A percentile compares a stretch with the other conserved stretches of the same genome.
phyloP scores from a whole-genome alignment of 352 stramenopile species.

The Phytophthora sojae region DNA sequence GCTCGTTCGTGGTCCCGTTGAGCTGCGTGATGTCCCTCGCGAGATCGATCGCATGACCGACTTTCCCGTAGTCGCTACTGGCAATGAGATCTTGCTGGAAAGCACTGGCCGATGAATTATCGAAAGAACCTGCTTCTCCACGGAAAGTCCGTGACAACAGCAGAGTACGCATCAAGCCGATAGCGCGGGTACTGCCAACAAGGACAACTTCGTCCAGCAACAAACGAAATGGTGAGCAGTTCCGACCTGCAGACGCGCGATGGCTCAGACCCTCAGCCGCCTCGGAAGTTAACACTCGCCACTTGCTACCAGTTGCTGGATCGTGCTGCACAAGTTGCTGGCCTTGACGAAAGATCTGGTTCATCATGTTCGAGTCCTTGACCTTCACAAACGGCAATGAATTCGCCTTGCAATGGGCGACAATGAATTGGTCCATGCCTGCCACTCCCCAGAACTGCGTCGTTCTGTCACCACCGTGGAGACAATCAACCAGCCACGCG shows the following conservation, averaged over 20 bases:
- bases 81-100: constrained; percentile 40
- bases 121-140: constrained; percentile 2
- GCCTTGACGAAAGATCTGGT: constrained; percentile 29
- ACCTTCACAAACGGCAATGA: constrained; percentile 47
- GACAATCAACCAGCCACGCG: constrained; percentile 48
- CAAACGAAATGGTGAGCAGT: constrained; percentile 44
- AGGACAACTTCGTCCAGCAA: constrained; percentile 40
- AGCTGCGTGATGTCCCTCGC: constrained; percentile 44
- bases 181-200: constrained; percentile 20
- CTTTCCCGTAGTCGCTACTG: constrained; percentile 34
- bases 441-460: constrained; percentile 43
- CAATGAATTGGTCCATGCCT: constrained; percentile 32
- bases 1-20: constrained; percentile 49
- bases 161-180: constrained; percentile 32
- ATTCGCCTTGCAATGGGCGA: constrained; percentile 41
- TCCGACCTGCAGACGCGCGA: constrained; percentile 6
- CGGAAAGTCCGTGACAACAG: constrained; percentile 42
- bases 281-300: constrained; percentile 24
- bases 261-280: not conserved
- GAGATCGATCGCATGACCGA: constrained; percentile 43
- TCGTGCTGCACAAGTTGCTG: constrained; percentile 3
- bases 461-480: constrained; percentile 42
- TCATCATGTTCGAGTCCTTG: constrained; percentile 45
- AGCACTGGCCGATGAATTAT: not conserved
- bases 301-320: not conserved